These are phyloP conservation scores for Micromonas pusilla DNA, from an alignment of 139 green algal species.

Conservation along the genomic window DNA sequence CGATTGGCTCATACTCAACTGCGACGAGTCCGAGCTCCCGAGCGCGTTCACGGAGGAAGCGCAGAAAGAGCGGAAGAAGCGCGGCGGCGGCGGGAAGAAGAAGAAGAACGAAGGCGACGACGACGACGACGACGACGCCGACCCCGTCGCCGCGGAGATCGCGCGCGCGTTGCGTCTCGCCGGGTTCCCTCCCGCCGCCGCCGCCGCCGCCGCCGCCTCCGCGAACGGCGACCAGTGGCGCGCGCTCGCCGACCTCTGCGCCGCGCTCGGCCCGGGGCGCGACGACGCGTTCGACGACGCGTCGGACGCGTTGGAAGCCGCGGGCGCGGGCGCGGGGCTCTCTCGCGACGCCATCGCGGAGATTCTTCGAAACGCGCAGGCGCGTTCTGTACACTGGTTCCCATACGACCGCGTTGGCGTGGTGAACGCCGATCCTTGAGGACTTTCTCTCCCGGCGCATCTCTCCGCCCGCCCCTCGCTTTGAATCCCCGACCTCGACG, in stretches of 20 bases:
- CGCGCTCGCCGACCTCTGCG: background rate
- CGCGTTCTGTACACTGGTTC: too few species aligned
- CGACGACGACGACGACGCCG: background rate
- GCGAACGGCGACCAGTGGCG: background rate
- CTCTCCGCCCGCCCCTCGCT: too few species aligned
- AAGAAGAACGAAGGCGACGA: background rate
- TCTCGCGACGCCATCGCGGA: background rate
- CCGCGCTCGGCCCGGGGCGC: background rate
- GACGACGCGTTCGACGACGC: background rate
- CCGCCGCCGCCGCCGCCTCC: background rate
- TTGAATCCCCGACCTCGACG: too few species aligned
- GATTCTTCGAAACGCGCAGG: conserved; percentile 6
- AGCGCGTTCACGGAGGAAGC: background rate
- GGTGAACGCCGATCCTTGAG: too few species aligned
- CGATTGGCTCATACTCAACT: conserved; percentile 43
- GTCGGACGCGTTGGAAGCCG: background rate
- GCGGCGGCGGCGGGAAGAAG: background rate
- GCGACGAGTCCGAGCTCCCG: conserved; percentile 33
- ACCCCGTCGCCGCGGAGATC: background rate
- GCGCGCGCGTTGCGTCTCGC: background rate
- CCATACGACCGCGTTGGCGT: too few species aligned
- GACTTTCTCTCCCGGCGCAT: too few species aligned
- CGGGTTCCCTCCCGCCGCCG: background rate
- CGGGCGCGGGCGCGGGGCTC: background rate
- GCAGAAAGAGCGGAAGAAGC: background rate